A percentile compares a stretch with the other conserved stretches of the same genome.
phyloP scores from a whole-genome alignment of 176 grass and related monocot species.

The Calamus simplicifolius region DNA sequence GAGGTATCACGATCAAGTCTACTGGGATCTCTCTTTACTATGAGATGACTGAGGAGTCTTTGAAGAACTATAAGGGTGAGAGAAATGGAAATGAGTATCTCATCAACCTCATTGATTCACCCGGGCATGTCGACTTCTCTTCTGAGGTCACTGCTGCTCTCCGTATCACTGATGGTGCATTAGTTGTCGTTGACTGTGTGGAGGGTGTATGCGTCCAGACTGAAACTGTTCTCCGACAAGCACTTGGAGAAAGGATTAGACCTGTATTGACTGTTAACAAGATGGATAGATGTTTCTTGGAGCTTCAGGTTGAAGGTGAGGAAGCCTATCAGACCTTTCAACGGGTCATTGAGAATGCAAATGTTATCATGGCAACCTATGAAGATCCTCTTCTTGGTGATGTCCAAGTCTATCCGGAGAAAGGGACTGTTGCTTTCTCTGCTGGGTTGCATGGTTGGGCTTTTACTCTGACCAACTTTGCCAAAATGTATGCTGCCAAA shows the following conservation, averaged over 20 bases:
- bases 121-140: slow-evolving; percentile 13
- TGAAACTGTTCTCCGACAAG: slow-evolving; percentile 6
- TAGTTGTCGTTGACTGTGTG: slow-evolving; percentile 4
- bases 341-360: slow-evolving; percentile 12
- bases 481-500: neutral
- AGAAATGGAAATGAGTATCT: neutral
- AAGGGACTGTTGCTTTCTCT: slow-evolving; percentile 9
- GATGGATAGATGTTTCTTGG: slow-evolving; percentile 14
- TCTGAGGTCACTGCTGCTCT: slow-evolving; percentile 11
- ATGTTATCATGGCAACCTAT: slow-evolving; percentile 13
- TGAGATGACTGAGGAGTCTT: neutral
- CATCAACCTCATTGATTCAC: slow-evolving; percentile 5
- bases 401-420: slow-evolving; percentile 6
- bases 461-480: slow-evolving; percentile 1
- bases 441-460: slow-evolving; percentile 12
- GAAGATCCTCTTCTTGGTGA: neutral
- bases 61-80: slow-evolving; percentile 7
- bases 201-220: slow-evolving; percentile 9
- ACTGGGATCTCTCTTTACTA: slow-evolving; percentile 14
- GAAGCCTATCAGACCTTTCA: slow-evolving; percentile 13
- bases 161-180: slow-evolving; percentile 6
- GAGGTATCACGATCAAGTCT: neutral
- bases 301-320: slow-evolving; percentile 14
- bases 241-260: slow-evolving; percentile 4
- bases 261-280: neutral